Evolutionary conservation across 2,329 filamentous ascomycete species (phyloP).

Genomic region (Fusarium sp.): DNA sequence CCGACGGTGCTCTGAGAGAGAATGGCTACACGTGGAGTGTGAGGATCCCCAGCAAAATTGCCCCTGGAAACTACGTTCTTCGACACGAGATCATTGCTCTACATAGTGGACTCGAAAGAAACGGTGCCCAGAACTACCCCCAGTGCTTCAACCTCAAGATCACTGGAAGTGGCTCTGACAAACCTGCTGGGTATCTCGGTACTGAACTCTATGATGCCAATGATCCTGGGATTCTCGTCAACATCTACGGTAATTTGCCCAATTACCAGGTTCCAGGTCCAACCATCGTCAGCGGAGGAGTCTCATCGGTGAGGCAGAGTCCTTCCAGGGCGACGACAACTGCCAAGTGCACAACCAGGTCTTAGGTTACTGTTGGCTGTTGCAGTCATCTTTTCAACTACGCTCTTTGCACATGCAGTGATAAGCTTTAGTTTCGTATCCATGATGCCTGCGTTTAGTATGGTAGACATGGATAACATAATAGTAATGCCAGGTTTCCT

Average conservation of each 20-base stretch:
- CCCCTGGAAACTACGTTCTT: constrained; percentile 65
- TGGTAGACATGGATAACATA: not conserved
- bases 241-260: constrained; percentile 47
- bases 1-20: constrained; percentile 57
- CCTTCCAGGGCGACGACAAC: constrained; percentile 42
- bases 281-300: constrained; percentile 41
- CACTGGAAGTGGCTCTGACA: constrained; percentile 52
- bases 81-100: constrained; percentile 67
- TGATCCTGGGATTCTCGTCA: constrained; percentile 52
- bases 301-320: constrained; percentile 41
- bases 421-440: not conserved
- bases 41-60: constrained; percentile 60
- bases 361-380: not conserved
- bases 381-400: not conserved
- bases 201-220: constrained; percentile 51
- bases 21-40: constrained; percentile 65
- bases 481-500: not conserved
- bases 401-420: not conserved
- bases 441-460: not conserved
- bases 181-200: constrained; percentile 49
- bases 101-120: constrained; percentile 56
- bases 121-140: constrained; percentile 64
- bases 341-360: constrained; percentile 35
- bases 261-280: constrained; percentile 50
- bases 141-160: constrained; percentile 65